Conservation (phyloP, 2,329 filamentous ascomycete species). For the Ceratocystis eucalypticola region DNA sequence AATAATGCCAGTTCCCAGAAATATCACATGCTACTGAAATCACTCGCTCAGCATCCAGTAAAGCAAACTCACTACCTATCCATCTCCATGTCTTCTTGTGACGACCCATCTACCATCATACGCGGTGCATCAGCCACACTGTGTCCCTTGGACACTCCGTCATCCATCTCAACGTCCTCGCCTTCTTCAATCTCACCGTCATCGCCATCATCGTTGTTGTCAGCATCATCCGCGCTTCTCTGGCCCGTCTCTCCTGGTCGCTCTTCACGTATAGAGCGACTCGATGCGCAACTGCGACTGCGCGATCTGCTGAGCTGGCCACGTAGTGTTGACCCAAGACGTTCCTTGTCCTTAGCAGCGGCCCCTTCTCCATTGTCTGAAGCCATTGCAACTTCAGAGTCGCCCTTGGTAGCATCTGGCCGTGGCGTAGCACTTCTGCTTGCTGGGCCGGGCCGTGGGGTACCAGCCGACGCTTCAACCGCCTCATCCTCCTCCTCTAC, state of each 20-base stretch:
- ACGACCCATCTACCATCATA: constrained; percentile 38
- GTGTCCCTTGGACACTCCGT: constrained; percentile 25
- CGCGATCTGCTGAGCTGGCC: constrained; percentile 12
- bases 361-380: constrained; percentile 13
- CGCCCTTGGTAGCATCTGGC: constrained; percentile 21
- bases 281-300: constrained; percentile 21
- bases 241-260: constrained; percentile 60
- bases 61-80: constrained; percentile 26
- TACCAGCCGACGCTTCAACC: constrained; percentile 37
- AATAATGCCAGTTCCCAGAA: not conserved
- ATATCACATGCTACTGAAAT: not conserved
- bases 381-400: constrained; percentile 27
- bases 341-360: not conserved
- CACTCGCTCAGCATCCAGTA: not conserved
- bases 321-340: constrained; percentile 12
- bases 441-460: constrained; percentile 34
- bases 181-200: constrained; percentile 31
- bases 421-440: constrained; percentile 28
- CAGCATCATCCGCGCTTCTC: constrained; percentile 63
- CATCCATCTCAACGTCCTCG: constrained; percentile 49
- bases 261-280: constrained; percentile 23
- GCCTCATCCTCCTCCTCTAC: constrained; percentile 52
- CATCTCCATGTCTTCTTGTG: constrained; percentile 52
- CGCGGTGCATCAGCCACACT: constrained; percentile 28
- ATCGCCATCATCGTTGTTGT: constrained; percentile 42